A percentile compares a stretch with the other conserved stretches of the same genome.
These are phyloP conservation scores for Ophiostoma piceae DNA, from an alignment of 2,329 filamentous ascomycete species.

Conservation along the genomic window DNA sequence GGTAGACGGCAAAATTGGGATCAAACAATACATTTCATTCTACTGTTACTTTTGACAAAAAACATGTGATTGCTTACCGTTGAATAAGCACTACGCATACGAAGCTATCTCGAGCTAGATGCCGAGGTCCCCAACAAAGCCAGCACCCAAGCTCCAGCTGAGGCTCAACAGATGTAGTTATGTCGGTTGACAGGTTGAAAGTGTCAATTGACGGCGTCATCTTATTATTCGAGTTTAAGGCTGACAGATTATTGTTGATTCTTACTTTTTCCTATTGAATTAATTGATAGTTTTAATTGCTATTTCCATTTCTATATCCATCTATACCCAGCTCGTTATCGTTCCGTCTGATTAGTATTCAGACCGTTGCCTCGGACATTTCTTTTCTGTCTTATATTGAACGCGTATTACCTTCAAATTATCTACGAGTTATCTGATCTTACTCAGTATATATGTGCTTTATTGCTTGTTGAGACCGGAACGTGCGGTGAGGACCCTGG, in stretches of 20 bases:
- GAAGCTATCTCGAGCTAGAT: neutral
- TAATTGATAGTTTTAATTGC: neutral
- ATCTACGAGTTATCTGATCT: neutral
- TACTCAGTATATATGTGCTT: no score
- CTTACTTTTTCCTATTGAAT: neutral
- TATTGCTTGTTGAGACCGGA: neutral
- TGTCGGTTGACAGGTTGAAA: neutral
- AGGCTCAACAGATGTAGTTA: neutral
- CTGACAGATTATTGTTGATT: no score
- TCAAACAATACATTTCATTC: slow-evolving; percentile 1
- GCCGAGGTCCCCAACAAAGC: slow-evolving; percentile 5
- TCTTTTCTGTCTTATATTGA: neutral
- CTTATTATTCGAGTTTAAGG: no score
- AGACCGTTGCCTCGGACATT: neutral
- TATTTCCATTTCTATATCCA: neutral
- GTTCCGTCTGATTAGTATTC: neutral
- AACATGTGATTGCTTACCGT: neutral
- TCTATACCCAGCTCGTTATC: neutral
- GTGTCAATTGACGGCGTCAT: no score
- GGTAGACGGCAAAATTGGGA: slow-evolving; percentile 15
- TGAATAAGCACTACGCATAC: neutral
- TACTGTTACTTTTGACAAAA: neutral
- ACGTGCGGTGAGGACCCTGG: neutral
- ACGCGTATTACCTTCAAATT: neutral
- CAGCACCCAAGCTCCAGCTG: no score